Evolutionary conservation across 2,329 filamentous ascomycete genomes (phyloP).

Genomic region (Neurospora sp.): DNA sequence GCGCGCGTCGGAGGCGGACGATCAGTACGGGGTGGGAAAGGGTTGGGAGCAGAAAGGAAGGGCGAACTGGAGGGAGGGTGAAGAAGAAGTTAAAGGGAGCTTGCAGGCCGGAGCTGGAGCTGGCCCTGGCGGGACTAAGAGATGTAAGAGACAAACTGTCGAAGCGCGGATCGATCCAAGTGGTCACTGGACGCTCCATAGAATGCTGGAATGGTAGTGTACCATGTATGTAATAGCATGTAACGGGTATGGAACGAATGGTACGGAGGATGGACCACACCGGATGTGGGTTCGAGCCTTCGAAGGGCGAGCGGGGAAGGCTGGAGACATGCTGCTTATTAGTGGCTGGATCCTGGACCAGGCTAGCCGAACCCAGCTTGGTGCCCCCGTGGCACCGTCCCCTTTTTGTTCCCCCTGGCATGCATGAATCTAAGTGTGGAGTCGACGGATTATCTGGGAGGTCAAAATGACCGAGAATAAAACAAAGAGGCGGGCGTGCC

Average conservation of each 20-base stretch:
- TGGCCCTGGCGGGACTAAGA: background rate
- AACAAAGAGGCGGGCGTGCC: background rate
- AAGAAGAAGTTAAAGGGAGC: conserved; percentile 6
- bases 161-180: background rate
- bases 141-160: background rate
- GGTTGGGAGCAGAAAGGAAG: conserved; percentile 1
- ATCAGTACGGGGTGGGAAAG: background rate
- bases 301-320: conserved; percentile 19
- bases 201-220: background rate
- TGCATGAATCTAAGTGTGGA: background rate
- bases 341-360: conserved; percentile 18
- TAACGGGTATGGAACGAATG: conserved; percentile 3
- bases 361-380: conserved; percentile 13
- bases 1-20: background rate
- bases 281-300: conserved; percentile 4
- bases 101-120: background rate
- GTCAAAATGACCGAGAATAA: background rate
- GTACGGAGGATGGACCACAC: background rate
- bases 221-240: conserved; percentile 5
- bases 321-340: conserved; percentile 17
- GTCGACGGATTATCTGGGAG: background rate
- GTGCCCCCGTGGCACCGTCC: conserved; percentile 12
- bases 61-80: conserved; percentile 1
- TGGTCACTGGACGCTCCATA: background rate
- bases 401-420: background rate